Base-by-base conservation (phyloP, 2,329 filamentous ascomycete species). In the Calonectria pseudoturangicola region DNA sequence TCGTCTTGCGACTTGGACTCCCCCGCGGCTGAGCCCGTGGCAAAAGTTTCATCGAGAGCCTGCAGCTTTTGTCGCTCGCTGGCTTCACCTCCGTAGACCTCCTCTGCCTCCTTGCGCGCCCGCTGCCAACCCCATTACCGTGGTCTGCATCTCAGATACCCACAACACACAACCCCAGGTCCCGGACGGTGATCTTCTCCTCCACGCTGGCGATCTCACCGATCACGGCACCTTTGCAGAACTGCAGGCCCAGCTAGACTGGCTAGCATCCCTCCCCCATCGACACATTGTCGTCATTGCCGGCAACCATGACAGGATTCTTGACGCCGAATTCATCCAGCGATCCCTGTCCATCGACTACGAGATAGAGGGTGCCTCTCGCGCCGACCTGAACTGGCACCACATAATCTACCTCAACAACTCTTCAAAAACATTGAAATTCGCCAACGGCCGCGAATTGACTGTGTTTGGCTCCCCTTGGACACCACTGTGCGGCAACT, bases 381-480 rank as follows among this genome's bases (percentile, higher is more conserved):
- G 71, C 7, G 41, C 50, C 2, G 72, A 76, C 51, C 73, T 84
- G 8, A 71, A 79, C 21, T 85, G 83, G 83, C 81, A 79, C n/a
- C 74, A 75, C 47, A 77, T 84, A 36, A 69, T 73, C 4, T 85
- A 86, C 70, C 78, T 86, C 8, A 73, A 84, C 43, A 77, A 83
- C 68, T 74, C 73, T 2, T 68, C 76, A 2, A 72, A 70, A 4
- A 81, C 75, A 1, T 33, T 85, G n/a, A 51, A 66, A 4, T 80
- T 79, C 13, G 28, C 63, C 27, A 80, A 81, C 18, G 80, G 81
- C 3, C 77, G 81, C 21, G 74, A 33, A 1, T 56, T 86, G 0
- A 77, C 73, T 12, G 60, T 86, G 10, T 84, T 82, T 54, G 84
- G 84, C 4, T 84, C 81, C 33, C 85, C 84, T 0, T 74, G 71